Conservation (phyloP, 2,329 filamentous ascomycete genomes). For the Paracorniculantispora psalliotae region DNA sequence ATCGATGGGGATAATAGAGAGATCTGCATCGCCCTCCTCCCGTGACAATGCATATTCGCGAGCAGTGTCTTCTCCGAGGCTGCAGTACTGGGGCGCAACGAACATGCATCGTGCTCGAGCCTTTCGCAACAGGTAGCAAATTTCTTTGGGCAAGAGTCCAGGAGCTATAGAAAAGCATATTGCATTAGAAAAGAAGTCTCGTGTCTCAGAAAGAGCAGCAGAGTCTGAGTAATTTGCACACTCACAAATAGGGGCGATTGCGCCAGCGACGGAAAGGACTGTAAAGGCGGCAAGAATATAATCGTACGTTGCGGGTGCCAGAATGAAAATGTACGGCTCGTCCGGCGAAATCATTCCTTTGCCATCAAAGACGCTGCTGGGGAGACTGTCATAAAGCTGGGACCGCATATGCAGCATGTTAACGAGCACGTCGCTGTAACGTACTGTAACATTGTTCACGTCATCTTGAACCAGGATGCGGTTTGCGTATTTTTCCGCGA, state of each 20-base stretch:
- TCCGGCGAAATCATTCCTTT: background rate
- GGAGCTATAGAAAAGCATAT: background rate
- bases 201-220: too few species aligned
- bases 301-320: background rate
- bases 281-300: background rate
- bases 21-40: background rate
- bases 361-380: background rate
- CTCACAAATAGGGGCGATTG: background rate
- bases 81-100: background rate
- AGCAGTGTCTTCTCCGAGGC: background rate
- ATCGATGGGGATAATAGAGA: background rate
- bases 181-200: background rate
- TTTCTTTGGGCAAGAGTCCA: background rate
- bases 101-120: background rate
- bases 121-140: background rate
- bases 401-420: background rate
- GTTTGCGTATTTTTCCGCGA: background rate
- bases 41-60: background rate
- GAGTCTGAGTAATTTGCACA: too few species aligned
- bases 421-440: background rate
- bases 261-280: background rate
- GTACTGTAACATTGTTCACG: background rate
- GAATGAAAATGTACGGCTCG: background rate
- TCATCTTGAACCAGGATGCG: background rate
- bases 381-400: background rate